A percentile compares a stretch with the other conserved stretches of the same genome.
phyloP scores from a whole-genome alignment of 2,329 filamentous ascomycete genomes.

The Bipolaris cookei region DNA sequence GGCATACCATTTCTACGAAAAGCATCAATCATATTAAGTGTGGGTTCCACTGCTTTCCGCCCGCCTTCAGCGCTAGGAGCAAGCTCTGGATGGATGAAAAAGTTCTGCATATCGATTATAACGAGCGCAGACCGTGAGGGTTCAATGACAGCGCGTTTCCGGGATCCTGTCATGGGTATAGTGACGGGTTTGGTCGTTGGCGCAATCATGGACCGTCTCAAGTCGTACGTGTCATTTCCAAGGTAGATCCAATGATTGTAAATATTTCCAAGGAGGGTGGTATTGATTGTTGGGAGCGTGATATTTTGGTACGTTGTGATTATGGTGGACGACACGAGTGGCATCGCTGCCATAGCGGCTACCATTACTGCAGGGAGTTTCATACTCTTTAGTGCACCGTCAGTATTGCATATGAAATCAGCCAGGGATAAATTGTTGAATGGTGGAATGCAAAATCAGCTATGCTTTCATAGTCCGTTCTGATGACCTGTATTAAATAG shows the following conservation, averaged over 20 bases:
- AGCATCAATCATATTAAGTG: slow-evolving; percentile 44
- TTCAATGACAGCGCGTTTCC: slow-evolving; percentile 22
- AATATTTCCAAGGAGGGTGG: slow-evolving; percentile 20
- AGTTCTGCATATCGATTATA: slow-evolving; percentile 51
- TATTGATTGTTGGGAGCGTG: slow-evolving; percentile 10
- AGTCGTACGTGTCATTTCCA: slow-evolving; percentile 16
- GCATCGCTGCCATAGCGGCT: not conserved
- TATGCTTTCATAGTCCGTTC: not conserved
- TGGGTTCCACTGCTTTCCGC: slow-evolving; percentile 33
- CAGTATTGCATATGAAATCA: not conserved
- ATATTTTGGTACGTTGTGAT: slow-evolving; percentile 40
- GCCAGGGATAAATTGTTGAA: not conserved
- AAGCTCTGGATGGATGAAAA: slow-evolving; percentile 39
- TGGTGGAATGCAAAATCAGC: not conserved
- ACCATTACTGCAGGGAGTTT: not conserved
- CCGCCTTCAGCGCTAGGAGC: slow-evolving; percentile 15
- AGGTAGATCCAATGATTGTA: slow-evolving; percentile 24
- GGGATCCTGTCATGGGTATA: slow-evolving; percentile 34
- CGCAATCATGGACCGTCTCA: slow-evolving; percentile 18
- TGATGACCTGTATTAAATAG: not conserved
- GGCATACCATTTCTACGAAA: slow-evolving; percentile 43
- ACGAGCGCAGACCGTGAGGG: slow-evolving; percentile 44
- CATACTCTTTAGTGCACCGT: not conserved
- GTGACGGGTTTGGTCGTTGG: slow-evolving; percentile 23
- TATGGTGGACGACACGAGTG: slow-evolving; percentile 16